Evolutionary conservation across 1,284 basidiomycete species (phyloP).

Genomic region (Chalciporus sp.): DNA sequence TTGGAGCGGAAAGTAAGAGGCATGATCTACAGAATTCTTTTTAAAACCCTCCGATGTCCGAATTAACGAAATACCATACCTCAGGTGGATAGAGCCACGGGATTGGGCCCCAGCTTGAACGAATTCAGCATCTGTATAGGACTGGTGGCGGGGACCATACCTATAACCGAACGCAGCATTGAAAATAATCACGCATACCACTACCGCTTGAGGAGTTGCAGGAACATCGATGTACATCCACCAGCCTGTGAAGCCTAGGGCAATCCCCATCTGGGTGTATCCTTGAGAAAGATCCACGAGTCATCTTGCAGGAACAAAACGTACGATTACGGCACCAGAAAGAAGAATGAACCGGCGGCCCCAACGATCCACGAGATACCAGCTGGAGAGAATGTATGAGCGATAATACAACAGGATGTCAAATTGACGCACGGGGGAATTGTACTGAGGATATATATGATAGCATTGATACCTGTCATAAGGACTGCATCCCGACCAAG

Average conservation of each 20-base stretch:
- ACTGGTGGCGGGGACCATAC: conserved; percentile 33
- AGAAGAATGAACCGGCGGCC: conserved; percentile 90
- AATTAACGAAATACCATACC: conserved; percentile 40
- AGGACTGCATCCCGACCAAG: conserved; percentile 94
- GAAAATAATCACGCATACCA: conserved; percentile 89
- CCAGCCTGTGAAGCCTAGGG: conserved; percentile 82
- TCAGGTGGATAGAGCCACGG: conserved; percentile 91
- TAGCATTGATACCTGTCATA: conserved; percentile 95
- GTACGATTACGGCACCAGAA: conserved; percentile 85
- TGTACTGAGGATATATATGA: conserved; percentile 86
- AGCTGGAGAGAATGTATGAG: conserved; percentile 49
- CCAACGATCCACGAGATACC: conserved; percentile 94
- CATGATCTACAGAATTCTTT: conserved; percentile 70
- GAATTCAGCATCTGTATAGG: conserved; percentile 6
- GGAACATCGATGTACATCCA: conserved; percentile 94
- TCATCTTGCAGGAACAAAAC: conserved; percentile 32
- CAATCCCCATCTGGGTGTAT: conserved; percentile 68
- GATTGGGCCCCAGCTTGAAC: conserved; percentile 67
- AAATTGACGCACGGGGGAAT: conserved; percentile 68
- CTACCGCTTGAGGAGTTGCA: conserved; percentile 86
- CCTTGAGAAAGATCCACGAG: conserved; percentile 4
- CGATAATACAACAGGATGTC: neutral
- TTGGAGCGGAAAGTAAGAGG: conserved; percentile 89
- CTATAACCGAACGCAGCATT: conserved; percentile 93
- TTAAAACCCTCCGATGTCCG: conserved; percentile 2